Conservation (phyloP, 2,329 filamentous ascomycete species). For the Ophioceras dolichostomum region DNA sequence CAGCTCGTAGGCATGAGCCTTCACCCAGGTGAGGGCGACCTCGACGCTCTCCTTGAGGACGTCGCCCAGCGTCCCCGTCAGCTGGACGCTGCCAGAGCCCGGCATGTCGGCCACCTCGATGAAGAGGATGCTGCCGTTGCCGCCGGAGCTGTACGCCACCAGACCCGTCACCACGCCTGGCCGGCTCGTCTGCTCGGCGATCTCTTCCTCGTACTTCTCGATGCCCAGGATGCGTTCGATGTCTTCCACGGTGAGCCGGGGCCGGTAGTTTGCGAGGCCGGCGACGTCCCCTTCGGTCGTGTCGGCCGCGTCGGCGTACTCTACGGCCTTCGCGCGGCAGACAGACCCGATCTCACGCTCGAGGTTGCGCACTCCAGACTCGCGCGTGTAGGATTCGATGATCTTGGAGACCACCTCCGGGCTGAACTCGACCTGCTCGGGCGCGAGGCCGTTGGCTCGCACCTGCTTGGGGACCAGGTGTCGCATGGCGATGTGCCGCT, state of each 20-base stretch:
- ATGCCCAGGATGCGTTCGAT: constrained; percentile 86
- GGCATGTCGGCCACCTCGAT: constrained; percentile 98
- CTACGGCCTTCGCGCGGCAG: constrained; percentile 88
- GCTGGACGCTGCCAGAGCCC: constrained; percentile 78
- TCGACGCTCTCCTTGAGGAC: constrained; percentile 96
- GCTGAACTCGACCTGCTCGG: constrained; percentile 63
- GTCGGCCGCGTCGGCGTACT: constrained; percentile 86
- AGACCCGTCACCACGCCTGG: constrained; percentile 93
- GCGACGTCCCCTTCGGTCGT: constrained; percentile 23
- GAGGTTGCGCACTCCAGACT: constrained; percentile 89
- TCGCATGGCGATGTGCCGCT: constrained; percentile 82
- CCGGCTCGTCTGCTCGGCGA: constrained; percentile 71
- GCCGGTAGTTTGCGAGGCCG: constrained; percentile 56
- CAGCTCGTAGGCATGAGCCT: constrained; percentile 85
- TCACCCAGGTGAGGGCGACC: constrained; percentile 93
- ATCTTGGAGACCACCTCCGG: constrained; percentile 87
- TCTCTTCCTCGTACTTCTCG: constrained; percentile 89
- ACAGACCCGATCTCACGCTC: constrained; percentile 93
- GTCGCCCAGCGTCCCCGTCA: constrained; percentile 92
- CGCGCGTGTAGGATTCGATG: constrained; percentile 91
- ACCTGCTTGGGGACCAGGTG: constrained; percentile 97
- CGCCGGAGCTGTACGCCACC: constrained; percentile 85
- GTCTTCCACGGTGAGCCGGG: constrained; percentile 63
- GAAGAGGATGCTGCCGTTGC: constrained; percentile 92
- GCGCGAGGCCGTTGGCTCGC: constrained; percentile 70